These are phyloP conservation scores for Colletotrichum navitas DNA, from an alignment of 2,329 filamentous ascomycete species.

Conservation along the genomic window DNA sequence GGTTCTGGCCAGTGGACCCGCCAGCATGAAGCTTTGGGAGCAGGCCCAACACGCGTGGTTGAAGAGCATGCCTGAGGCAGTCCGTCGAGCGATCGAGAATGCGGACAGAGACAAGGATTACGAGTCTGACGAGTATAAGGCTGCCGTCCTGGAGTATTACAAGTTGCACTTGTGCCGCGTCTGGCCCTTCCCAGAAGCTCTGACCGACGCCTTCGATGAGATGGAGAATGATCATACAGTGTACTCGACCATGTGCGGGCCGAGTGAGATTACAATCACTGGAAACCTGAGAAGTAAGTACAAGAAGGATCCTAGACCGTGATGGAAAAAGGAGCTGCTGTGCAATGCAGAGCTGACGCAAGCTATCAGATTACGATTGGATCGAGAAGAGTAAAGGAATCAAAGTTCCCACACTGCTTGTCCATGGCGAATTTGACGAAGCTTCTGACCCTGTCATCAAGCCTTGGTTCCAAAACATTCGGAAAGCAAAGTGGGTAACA, in stretches of 20 bases:
- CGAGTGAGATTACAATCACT: constrained; percentile 44
- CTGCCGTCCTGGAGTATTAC: constrained; percentile 50
- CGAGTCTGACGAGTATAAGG: constrained; percentile 48
- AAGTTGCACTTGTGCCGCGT: constrained; percentile 48
- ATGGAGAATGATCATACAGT: constrained; percentile 50
- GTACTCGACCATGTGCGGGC: constrained; percentile 51
- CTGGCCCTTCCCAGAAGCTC: constrained; percentile 52
- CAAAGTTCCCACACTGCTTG: constrained; percentile 50
- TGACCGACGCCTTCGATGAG: constrained; percentile 47
- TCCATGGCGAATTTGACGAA: constrained; percentile 53
- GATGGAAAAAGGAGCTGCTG: not conserved
- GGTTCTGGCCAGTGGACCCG: constrained; percentile 48
- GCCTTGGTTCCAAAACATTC: constrained; percentile 52
- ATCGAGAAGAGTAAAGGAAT: constrained; percentile 47
- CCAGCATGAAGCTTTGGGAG: constrained; percentile 48
- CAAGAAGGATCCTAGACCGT: too few species aligned
- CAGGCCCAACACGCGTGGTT: constrained; percentile 29
- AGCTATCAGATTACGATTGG: constrained; percentile 46
- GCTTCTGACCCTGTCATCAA: constrained; percentile 51
- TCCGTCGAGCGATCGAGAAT: constrained; percentile 45
- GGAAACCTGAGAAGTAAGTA: constrained; percentile 38
- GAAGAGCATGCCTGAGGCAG: constrained; percentile 44
- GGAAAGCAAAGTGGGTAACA: constrained; percentile 53
- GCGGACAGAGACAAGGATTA: constrained; percentile 47
- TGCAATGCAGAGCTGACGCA: constrained; percentile 36